phyloP scores from a whole-genome alignment of 441 rosid species.

The Populus tomentosa region DNA sequence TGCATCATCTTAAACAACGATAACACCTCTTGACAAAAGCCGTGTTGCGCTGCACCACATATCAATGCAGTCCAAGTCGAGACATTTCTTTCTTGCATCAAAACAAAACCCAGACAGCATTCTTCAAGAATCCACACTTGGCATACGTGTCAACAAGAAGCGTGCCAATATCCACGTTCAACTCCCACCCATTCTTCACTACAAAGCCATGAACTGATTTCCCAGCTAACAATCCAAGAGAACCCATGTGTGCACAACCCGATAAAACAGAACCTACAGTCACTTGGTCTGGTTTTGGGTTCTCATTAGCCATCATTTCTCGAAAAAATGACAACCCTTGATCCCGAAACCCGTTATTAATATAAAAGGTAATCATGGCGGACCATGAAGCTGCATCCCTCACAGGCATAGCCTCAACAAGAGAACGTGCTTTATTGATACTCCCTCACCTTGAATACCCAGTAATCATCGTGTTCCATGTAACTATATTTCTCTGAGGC shows the following conservation, averaged over 20 bases:
- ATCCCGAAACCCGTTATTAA: slow-evolving; percentile 20
- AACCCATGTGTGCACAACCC: slow-evolving; percentile 38
- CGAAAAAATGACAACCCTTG: slow-evolving; percentile 36
- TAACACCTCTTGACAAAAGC: slow-evolving; percentile 47
- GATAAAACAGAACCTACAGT: slow-evolving; percentile 32
- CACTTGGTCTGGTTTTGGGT: slow-evolving; percentile 32
- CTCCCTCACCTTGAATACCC: slow-evolving; percentile 48
- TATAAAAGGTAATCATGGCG: slow-evolving; percentile 38
- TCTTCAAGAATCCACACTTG: slow-evolving; percentile 59
- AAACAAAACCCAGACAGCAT: slow-evolving; percentile 45
- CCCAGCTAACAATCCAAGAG: slow-evolving; percentile 42
- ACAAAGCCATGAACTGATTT: slow-evolving; percentile 46
- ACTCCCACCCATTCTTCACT: slow-evolving; percentile 55
- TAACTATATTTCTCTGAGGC: slow-evolving; percentile 51
- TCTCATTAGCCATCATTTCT: slow-evolving; percentile 34
- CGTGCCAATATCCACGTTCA: slow-evolving; percentile 50
- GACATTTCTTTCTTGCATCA: slow-evolving; percentile 46
- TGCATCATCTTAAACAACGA: slow-evolving; percentile 45
- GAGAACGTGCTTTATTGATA: slow-evolving; percentile 36
- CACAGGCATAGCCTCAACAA: slow-evolving; percentile 63
- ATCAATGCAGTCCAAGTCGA: slow-evolving; percentile 79
- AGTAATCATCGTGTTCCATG: slow-evolving; percentile 65
- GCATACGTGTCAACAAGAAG: slow-evolving; percentile 70
- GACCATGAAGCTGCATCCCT: slow-evolving; percentile 69
- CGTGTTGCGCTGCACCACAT: slow-evolving; percentile 64